Evolutionary conservation across 371 early-diverging fungal genomes (phyloP).

Genomic region (Rhizopus arrhizus): DNA sequence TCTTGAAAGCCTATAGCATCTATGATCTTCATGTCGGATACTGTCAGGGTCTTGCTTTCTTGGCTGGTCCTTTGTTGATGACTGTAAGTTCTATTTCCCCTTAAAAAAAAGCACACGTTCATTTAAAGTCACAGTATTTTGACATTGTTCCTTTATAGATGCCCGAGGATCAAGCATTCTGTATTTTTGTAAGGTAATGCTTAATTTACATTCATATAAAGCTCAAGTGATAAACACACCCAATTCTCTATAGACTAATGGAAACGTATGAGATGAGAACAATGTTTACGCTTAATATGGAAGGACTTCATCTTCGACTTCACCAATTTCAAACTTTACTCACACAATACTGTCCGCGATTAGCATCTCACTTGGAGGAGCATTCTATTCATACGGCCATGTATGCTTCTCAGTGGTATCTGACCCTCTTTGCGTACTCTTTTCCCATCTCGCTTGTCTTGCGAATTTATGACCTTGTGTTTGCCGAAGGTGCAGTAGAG

Average conservation of each 20-base stretch:
- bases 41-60: slow-evolving; percentile 94
- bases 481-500: slow-evolving; percentile 86
- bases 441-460: slow-evolving; percentile 88
- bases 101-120: background rate
- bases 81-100: slow-evolving; percentile 56
- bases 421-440: slow-evolving; percentile 93
- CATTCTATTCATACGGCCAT: slow-evolving; percentile 83
- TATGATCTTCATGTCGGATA: slow-evolving; percentile 94
- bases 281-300: slow-evolving; percentile 87
- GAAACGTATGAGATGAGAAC: slow-evolving; percentile 80
- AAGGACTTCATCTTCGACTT: slow-evolving; percentile 81
- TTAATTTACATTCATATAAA: slow-evolving; percentile 39
- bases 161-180: slow-evolving; percentile 93
- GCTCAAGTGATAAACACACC: slow-evolving; percentile 43
- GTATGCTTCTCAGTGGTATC: slow-evolving; percentile 94
- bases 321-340: slow-evolving; percentile 88
- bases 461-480: slow-evolving; percentile 88
- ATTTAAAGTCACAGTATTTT: background rate
- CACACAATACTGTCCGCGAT: slow-evolving; percentile 74
- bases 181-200: slow-evolving; percentile 73
- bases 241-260: slow-evolving; percentile 67
- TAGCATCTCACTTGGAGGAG: slow-evolving; percentile 72
- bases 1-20: slow-evolving; percentile 87
- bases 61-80: slow-evolving; percentile 88
- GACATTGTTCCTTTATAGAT: slow-evolving; percentile 52